Evolutionary conservation across 2,329 filamentous ascomycete genomes (phyloP).

Genomic region (Thelonectria rubi): DNA sequence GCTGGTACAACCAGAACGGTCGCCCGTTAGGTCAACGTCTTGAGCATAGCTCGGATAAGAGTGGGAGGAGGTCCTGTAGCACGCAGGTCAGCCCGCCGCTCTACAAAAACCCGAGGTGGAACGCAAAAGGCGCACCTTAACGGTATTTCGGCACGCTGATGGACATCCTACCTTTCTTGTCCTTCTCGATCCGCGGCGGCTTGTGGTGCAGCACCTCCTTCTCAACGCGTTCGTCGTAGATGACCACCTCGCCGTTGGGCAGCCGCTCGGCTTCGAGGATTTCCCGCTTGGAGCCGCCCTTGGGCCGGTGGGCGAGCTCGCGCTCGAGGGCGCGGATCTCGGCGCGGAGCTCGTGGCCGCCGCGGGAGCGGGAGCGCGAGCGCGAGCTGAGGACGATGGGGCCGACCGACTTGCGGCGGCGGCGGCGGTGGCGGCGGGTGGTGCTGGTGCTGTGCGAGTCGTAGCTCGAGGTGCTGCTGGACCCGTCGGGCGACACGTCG

Average conservation of each 20-base stretch:
- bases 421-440: conserved; percentile 44
- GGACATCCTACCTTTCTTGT: conserved; percentile 95
- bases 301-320: conserved; percentile 49
- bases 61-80: conserved; percentile 68
- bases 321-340: conserved; percentile 77
- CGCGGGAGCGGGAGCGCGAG: conserved; percentile 54
- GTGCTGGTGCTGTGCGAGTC: conserved; percentile 39
- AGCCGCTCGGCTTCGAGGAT: conserved; percentile 65
- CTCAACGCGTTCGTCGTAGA: conserved; percentile 70
- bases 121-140: conserved; percentile 59
- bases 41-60: conserved; percentile 75
- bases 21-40: conserved; percentile 66
- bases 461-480: conserved; percentile 37
- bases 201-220: conserved; percentile 62
- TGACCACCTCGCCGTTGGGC: conserved; percentile 68
- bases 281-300: conserved; percentile 56
- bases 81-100: conserved; percentile 46
- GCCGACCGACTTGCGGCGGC: conserved; percentile 40
- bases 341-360: conserved; percentile 72
- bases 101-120: conserved; percentile 21
- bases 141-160: conserved; percentile 80
- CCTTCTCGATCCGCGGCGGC: conserved; percentile 79
- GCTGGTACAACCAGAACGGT: not conserved
- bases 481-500: conserved; percentile 59
- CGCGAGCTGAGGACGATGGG: conserved; percentile 53